These are phyloP conservation scores for Tylopilus sp. DNA, from an alignment of 768 basidiomycete species.

Conservation along the genomic window DNA sequence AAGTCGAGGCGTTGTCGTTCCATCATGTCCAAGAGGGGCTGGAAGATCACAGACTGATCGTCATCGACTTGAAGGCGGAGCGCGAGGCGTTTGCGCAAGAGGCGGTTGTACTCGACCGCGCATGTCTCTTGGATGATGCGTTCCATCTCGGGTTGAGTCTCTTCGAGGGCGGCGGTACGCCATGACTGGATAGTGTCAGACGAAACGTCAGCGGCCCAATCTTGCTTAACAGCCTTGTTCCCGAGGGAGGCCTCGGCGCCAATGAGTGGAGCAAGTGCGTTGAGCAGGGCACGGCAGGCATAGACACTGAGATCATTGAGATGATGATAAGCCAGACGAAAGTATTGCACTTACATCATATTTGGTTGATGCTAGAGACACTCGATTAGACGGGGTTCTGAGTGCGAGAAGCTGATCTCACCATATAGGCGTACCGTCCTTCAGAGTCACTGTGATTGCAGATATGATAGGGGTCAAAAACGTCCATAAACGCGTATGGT, in stretches of 20 bases:
- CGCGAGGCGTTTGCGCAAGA: constrained; percentile 83
- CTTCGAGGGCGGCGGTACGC: constrained; percentile 52
- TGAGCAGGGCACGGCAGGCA: constrained; percentile 74
- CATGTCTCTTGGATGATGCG: constrained; percentile 55
- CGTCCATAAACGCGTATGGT: constrained; percentile 94
- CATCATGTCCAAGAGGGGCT: constrained; percentile 73
- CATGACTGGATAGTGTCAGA: constrained; percentile 59
- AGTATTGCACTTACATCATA: constrained; percentile 58
- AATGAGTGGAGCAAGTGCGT: constrained; percentile 78
- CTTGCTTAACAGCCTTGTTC: constrained; percentile 42
- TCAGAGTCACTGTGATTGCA: constrained; percentile 87
- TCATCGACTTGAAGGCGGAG: constrained; percentile 50
- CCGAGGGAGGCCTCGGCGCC: constrained; percentile 70
- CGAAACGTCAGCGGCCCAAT: constrained; percentile 60
- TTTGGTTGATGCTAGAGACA: constrained; percentile 61
- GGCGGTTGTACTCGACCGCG: constrained; percentile 56
- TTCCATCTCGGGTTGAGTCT: constrained; percentile 59
- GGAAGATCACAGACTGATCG: constrained; percentile 61
- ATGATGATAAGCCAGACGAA: background rate
- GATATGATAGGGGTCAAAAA: constrained; percentile 79
- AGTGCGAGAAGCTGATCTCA: constrained; percentile 17
- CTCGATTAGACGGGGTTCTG: constrained; percentile 1
- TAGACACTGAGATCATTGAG: constrained; percentile 50
- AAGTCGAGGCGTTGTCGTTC: constrained; percentile 80
- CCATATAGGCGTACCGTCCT: constrained; percentile 74